These are phyloP conservation scores for Skeletonema potamos DNA, from an alignment of 108 stramenopile genomes.

Conservation along the genomic window DNA sequence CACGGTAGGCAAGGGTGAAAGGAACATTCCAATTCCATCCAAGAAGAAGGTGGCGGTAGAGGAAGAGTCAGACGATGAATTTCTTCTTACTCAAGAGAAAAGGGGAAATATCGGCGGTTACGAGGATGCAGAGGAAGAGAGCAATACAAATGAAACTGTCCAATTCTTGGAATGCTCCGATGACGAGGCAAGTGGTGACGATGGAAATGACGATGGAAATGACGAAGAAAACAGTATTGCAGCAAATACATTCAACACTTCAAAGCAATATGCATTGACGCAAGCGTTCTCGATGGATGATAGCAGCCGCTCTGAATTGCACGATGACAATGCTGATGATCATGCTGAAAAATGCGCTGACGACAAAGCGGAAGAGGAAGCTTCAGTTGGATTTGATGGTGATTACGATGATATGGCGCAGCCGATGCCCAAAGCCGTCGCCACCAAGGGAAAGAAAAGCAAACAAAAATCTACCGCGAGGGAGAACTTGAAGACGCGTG, in stretches of 20 bases:
- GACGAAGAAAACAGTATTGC: neutral
- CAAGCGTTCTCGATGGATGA: neutral
- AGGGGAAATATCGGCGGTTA: neutral
- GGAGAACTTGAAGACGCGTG: neutral
- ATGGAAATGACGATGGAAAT: neutral
- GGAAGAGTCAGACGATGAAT: neutral
- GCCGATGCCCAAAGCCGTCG: neutral
- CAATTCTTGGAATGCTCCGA: neutral
- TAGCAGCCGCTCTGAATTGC: slow-evolving; percentile 1
- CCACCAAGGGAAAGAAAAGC: neutral
- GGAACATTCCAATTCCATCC: neutral
- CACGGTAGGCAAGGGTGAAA: neutral
- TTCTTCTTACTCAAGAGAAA: neutral
- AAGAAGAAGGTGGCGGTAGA: neutral
- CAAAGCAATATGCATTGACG: neutral
- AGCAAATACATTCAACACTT: neutral
- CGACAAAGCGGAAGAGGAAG: neutral
- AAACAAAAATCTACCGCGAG: neutral
- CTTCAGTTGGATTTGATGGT: too few species aligned
- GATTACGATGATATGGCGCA: neutral
- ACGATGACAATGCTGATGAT: neutral
- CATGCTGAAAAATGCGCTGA: neutral
- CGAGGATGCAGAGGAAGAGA: too few species aligned
- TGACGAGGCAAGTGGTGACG: neutral
- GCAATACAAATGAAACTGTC: neutral